Base-by-base conservation (phyloP, 768 basidiomycete genomes). In the Fomitopsis serialis region DNA sequence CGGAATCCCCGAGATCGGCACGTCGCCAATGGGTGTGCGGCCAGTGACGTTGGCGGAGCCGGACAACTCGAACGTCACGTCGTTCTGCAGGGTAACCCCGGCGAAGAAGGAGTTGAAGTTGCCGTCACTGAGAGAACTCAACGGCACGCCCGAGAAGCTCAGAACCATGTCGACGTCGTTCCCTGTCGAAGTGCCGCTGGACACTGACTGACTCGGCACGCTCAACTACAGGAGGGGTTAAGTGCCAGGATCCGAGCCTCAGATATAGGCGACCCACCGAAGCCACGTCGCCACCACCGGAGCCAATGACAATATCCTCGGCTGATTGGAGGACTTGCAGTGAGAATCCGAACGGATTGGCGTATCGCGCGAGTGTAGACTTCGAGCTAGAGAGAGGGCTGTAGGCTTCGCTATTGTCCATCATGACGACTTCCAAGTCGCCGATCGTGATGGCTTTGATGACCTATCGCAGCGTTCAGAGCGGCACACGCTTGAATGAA, bases 261-360 rank as follows among this genome's bases (percentile, higher is more conserved):
- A 11, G 29, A 32, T 11, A 32, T 5, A 8, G 50, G 21, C 13
- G 12, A 54, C 72, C 52, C 63, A 85, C 83, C 66, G 75, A 66
- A 25, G 84, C 84, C 35, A 79, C 73, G 53, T 81, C 68, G 24
- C 70, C 63, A 4, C 82, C 81, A 21, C 71, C 70, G 5, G 68
- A 68, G 17, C 68, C 71, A 44, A 89, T 66, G 45, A 72, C 72
- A 57, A 89, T 78, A 22, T 76, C 74, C 60, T 87, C 74, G 0
- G 75, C 74, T 2, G 80, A 70, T 57, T 78, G 72, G 11, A 81
- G 65, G 22, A 86, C 82, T 60, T 87, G 84, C 50, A 89, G 64
- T 11, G 82, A 79, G 68, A 89, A 89, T 3, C 87, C 87, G 63
- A 89, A 89, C 1, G 87, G 87, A 66, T 88, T 89, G 66, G 78